Conservation (phyloP, 2,329 filamentous ascomycete species). For the Fusarium nygamai region DNA sequence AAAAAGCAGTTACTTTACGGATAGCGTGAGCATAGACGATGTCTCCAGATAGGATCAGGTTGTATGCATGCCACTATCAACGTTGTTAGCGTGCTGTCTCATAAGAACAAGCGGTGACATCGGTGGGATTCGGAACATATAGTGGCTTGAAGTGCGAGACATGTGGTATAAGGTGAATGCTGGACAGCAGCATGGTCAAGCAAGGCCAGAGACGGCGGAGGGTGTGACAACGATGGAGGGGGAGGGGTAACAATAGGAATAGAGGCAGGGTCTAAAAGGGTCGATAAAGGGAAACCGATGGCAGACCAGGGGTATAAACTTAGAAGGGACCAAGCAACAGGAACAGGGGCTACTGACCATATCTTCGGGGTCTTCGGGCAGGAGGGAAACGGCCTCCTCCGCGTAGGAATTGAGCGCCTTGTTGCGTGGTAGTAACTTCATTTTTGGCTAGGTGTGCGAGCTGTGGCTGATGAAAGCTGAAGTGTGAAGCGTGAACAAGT, state of each 20-base stretch:
- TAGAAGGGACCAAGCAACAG: conserved; percentile 7
- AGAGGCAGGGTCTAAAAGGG: conserved; percentile 17
- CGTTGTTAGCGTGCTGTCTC: conserved; percentile 27
- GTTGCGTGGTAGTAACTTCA: conserved; percentile 54
- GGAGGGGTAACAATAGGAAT: conserved; percentile 35
- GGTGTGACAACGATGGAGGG: conserved; percentile 28
- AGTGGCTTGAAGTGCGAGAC: conserved; percentile 13
- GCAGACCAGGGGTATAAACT: conserved; percentile 17
- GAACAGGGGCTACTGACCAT: conserved; percentile 50
- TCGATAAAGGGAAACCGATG: conserved; percentile 4
- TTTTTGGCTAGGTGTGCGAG: conserved; percentile 24
- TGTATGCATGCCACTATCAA: conserved; percentile 67
- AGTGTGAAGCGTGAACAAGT: background rate
- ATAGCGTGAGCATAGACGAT: conserved; percentile 64
- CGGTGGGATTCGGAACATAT: background rate
- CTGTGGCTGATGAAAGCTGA: conserved; percentile 28
- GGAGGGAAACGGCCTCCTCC: conserved; percentile 54
- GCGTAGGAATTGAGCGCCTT: conserved; percentile 51
- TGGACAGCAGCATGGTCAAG: background rate
- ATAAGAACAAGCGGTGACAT: conserved; percentile 15
- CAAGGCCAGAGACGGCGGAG: conserved; percentile 6
- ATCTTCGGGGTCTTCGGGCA: conserved; percentile 58
- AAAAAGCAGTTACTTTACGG: conserved; percentile 62
- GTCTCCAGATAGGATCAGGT: conserved; percentile 65
- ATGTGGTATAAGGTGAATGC: conserved; percentile 9